Evolutionary conservation across 1,284 basidiomycete species (phyloP), one percentile per base, ranked within the genome.

Genomic region (Trametes versicolor): DNA sequence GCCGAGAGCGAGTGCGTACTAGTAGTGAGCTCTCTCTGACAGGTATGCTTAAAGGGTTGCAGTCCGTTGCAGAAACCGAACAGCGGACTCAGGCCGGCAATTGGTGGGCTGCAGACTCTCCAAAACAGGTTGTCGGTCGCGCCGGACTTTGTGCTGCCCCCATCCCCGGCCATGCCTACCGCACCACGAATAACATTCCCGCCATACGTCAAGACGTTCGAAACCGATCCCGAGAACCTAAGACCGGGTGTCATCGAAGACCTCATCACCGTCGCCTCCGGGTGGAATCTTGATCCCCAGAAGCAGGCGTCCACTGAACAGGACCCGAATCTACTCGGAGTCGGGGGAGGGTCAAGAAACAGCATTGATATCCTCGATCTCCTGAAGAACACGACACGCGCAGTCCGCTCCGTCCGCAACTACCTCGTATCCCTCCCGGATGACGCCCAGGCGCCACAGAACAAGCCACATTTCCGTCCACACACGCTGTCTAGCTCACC

Each of bases 401-500:
- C 91, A 5, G 87, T 96, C 61, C 87, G 93, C 41, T 88, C 90
- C 27, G 90, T 94, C 36, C 85, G 93, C 25, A 93, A 94, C 75
- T 95, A 94, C 74, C 80, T 94, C 32, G 80, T 95, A 32, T 88
- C 91, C 0, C 85, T 95, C 19, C 93, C 93, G 0, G 90, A 92
- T 72, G 92, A 93, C 67, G 83, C 85, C 2, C 79, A 85, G n/a
- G 84, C 82, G 29, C 82, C 84, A 4, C 82, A 85, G 58, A 83
- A 83, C 25, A 47, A 45, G 57, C 81, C 82, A 27, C 81, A 89
- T 19, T 84, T 81, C 73, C 84, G 73, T 69, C 81, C 71, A 71
- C 80, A 72, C 67, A 84, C 72, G 71, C 79, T 77, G 70, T 80
- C 72, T 65, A 79, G 73, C 57, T 71, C 74, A 52, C 77, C 80